phyloP scores from a whole-genome alignment of 1,139 yeast genomes.

The Zhuliangozyma blackwelliae region DNA sequence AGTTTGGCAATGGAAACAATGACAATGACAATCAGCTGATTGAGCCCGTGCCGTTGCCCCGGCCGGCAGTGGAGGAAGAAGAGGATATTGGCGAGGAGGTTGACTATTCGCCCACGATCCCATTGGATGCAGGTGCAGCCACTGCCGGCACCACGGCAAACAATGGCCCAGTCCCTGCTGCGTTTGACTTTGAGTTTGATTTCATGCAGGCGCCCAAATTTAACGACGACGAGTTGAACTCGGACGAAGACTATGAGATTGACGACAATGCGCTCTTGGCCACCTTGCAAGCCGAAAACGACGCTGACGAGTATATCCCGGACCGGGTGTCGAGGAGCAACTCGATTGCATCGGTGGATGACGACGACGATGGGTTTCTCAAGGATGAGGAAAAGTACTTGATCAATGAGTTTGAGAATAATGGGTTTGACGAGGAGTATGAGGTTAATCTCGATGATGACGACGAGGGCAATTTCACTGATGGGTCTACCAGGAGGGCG shows the following conservation, averaged over 20 bases:
- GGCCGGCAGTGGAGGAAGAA: constrained; percentile 22
- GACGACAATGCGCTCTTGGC: constrained; percentile 70
- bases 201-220: constrained; percentile 47
- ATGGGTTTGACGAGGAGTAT: constrained; percentile 43
- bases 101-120: constrained; percentile 11
- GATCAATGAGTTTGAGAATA: constrained; percentile 46
- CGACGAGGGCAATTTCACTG: constrained; percentile 9
- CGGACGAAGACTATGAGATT: constrained; percentile 68
- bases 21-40: constrained; percentile 14
- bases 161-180: constrained; percentile 13
- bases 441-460: constrained; percentile 6
- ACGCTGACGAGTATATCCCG: constrained; percentile 41
- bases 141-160: constrained; percentile 8
- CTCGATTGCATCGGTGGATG: constrained; percentile 49
- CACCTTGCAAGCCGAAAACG: constrained; percentile 64
- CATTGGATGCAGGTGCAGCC: constrained; percentile 5
- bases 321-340: constrained; percentile 21
- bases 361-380: constrained; percentile 47
- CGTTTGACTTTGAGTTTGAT: constrained; percentile 37
- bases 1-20: not conserved
- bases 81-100: constrained; percentile 76
- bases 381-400: constrained; percentile 45
- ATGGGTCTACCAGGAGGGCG: constrained; percentile 16
- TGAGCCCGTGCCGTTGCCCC: not conserved
- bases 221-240: constrained; percentile 49